A percentile compares a stretch with the other conserved stretches of the same genome.
phyloP scores from a whole-genome alignment of 331 rosid genomes.

The Erythrophleum ivorense region DNA sequence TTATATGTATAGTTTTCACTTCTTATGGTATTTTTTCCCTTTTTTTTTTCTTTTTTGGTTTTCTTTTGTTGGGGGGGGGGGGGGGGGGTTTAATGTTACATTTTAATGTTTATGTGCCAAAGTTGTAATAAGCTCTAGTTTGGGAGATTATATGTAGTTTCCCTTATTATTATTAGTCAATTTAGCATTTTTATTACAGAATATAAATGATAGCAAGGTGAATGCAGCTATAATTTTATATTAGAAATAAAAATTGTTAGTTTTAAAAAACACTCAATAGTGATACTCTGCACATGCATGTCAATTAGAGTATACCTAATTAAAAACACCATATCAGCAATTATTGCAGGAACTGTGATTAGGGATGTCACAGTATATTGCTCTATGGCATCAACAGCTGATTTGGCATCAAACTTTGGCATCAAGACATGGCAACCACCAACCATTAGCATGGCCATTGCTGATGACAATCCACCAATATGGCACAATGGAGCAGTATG shows the following conservation, averaged over 20 bases:
- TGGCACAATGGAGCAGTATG: constrained; percentile 94
- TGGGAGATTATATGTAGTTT: not conserved
- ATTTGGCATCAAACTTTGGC: constrained; percentile 73
- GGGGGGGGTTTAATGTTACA: not conserved
- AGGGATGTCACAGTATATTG: constrained; percentile 70
- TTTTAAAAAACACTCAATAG: not conserved
- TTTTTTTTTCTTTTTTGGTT: too few species aligned
- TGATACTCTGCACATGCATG: not conserved
- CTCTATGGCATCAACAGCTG: constrained; percentile 60
- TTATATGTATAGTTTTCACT: not conserved
- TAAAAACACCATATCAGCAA: constrained; percentile 63
- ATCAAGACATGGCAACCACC: constrained; percentile 86
- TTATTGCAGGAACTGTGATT: constrained; percentile 92
- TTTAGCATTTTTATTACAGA: not conserved
- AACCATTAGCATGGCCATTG: constrained; percentile 79
- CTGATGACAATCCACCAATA: constrained; percentile 91
- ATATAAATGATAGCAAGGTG: not conserved
- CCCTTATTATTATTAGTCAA: not conserved
- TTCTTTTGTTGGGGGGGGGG: too few species aligned
- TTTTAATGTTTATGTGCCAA: not conserved
- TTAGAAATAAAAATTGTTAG: not conserved
- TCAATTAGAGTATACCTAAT: constrained; percentile 55
- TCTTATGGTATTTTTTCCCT: too few species aligned
- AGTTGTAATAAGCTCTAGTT: not conserved
- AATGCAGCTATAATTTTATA: not conserved